Evolutionary conservation across 441 rosid genomes (phyloP).

Genomic region (Corymbia citriodora): DNA sequence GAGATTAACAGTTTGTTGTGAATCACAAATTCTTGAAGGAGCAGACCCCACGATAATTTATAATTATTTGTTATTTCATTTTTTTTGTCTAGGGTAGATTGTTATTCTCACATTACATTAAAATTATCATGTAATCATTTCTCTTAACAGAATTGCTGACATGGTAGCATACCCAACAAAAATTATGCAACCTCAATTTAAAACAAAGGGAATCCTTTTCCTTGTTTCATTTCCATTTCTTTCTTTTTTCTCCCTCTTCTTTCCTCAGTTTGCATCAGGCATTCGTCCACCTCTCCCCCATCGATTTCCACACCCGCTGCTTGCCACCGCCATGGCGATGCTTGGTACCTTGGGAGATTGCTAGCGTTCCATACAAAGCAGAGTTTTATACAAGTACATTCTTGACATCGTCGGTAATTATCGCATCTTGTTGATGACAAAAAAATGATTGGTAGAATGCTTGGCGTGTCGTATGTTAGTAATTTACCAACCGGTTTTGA

Average conservation of each 20-base stretch:
- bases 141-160: background rate
- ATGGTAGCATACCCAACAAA: background rate
- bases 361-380: no score
- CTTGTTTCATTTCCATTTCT: background rate
- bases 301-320: background rate
- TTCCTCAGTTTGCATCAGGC: no score
- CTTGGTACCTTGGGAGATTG: no score
- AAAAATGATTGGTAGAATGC: rapidly evolving
- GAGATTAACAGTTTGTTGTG: no score
- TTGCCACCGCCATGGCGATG: background rate
- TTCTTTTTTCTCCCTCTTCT: background rate
- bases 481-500: background rate
- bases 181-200: background rate
- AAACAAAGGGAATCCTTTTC: background rate
- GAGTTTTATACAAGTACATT: no score
- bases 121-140: no score
- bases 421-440: rapidly evolving
- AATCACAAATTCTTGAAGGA: no score
- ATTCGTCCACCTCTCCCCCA: background rate
- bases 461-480: background rate
- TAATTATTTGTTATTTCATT: no score
- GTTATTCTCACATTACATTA: no score
- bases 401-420: no score
- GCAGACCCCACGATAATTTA: no score
- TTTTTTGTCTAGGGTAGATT: no score